These are phyloP conservation scores for Anaeramoeba ignava DNA, from an alignment of 78 protist genomes.

Conservation along the genomic window DNA sequence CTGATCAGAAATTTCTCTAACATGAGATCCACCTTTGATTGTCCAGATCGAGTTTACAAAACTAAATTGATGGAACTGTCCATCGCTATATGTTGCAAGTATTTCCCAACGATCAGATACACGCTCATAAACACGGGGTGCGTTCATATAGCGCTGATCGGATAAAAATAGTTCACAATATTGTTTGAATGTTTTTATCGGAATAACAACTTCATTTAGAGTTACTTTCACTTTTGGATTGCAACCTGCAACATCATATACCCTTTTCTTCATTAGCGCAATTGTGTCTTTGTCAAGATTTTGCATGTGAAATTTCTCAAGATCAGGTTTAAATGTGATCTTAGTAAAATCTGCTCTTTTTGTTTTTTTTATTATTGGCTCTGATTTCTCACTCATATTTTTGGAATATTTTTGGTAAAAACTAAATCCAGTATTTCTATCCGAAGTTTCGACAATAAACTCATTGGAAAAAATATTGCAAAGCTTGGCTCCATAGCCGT, in stretches of 20 bases:
- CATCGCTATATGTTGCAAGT: conserved; percentile 19
- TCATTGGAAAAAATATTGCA: conserved; percentile 81
- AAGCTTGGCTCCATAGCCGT: conserved; percentile 75
- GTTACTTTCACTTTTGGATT: neutral
- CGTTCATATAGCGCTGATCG: conserved; percentile 2
- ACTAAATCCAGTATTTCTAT: neutral
- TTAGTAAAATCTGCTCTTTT: conserved; percentile 35
- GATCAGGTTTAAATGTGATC: conserved; percentile 48
- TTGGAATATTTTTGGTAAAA: conserved; percentile 32
- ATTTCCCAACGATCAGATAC: conserved; percentile 40
- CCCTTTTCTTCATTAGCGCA: conserved; percentile 55
- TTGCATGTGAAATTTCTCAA: conserved; percentile 47
- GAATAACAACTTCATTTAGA: neutral
- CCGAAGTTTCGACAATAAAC: neutral
- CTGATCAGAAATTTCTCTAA: neutral
- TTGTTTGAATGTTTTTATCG: neutral
- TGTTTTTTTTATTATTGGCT: conserved; percentile 15
- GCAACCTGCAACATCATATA: conserved; percentile 79
- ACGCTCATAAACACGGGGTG: neutral
- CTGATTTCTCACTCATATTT: conserved; percentile 42
- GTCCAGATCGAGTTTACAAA: conserved; percentile 94
- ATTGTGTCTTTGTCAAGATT: conserved; percentile 62
- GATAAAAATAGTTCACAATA: neutral
- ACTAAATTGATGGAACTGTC: conserved; percentile 51
- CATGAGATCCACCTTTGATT: neutral